These are phyloP conservation scores for Xylariaceae sp. DNA, from an alignment of 2,329 filamentous ascomycete species.

Conservation along the genomic window DNA sequence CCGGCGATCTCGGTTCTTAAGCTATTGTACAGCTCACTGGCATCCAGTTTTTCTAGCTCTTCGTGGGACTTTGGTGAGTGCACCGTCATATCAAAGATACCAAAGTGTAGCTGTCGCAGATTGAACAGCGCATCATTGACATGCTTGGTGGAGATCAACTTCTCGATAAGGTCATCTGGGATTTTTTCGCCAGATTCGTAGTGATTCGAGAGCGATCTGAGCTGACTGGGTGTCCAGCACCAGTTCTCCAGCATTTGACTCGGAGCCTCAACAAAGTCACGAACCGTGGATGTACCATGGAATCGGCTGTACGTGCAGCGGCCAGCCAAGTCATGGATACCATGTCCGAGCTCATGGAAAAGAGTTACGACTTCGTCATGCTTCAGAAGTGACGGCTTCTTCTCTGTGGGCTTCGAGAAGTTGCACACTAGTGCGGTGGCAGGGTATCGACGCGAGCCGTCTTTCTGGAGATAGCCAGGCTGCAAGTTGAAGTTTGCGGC, in stretches of 20 bases:
- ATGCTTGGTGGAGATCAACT: conserved; percentile 72
- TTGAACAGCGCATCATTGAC: conserved; percentile 79
- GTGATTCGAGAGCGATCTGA: conserved; percentile 66
- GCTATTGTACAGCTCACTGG: conserved; percentile 66
- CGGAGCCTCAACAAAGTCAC: conserved; percentile 69
- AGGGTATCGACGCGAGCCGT: conserved; percentile 70
- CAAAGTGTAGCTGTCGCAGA: conserved; percentile 73
- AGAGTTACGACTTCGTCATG: conserved; percentile 79
- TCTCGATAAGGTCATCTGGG: conserved; percentile 69
- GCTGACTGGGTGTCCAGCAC: conserved; percentile 65
- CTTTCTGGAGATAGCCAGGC: conserved; percentile 62
- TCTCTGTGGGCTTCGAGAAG: conserved; percentile 74
- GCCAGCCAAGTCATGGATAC: conserved; percentile 65
- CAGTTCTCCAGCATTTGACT: conserved; percentile 74
- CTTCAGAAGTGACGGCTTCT: conserved; percentile 74
- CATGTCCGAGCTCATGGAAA: conserved; percentile 73
- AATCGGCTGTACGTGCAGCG: conserved; percentile 60
- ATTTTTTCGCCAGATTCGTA: conserved; percentile 68
- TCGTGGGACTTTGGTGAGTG: conserved; percentile 68
- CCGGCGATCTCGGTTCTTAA: conserved; percentile 68
- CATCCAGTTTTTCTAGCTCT: conserved; percentile 61
- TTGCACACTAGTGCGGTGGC: conserved; percentile 81
- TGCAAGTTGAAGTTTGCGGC: conserved; percentile 82
- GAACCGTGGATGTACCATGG: conserved; percentile 62
- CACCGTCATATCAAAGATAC: conserved; percentile 79